A percentile compares a stretch with the other conserved stretches of the same genome.
Conservation (phyloP, 345 rosid genomes). For the Rhizophora apiculata region DNA sequence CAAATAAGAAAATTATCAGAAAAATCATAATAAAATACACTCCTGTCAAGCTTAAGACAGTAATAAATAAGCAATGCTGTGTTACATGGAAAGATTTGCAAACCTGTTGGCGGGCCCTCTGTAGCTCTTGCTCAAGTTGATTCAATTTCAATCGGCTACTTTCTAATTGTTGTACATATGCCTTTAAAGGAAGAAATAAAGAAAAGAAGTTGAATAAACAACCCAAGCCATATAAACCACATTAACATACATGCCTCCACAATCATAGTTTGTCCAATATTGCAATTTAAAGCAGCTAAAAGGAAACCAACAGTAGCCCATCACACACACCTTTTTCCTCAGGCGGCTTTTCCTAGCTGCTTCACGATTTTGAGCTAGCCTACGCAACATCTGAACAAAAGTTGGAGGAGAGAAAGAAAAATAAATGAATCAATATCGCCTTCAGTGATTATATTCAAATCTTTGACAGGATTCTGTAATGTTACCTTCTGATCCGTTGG, state of each 20-base stretch:
- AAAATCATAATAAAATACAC: background rate
- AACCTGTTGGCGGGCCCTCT: constrained; percentile 96
- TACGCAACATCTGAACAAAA: constrained; percentile 64
- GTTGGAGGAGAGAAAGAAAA: background rate
- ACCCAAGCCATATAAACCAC: background rate
- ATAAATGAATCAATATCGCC: background rate
- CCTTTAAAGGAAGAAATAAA: constrained; percentile 36
- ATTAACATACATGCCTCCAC: background rate
- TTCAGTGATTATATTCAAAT: constrained; percentile 1
- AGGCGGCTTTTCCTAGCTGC: constrained; percentile 97
- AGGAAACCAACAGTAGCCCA: background rate
- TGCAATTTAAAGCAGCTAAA: background rate
- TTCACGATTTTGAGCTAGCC: constrained; percentile 99
- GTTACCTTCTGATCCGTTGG: constrained; percentile 76
- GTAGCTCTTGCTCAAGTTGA: constrained; percentile 90
- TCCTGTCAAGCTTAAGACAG: constrained; percentile 6
- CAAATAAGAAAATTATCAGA: constrained; percentile 1
- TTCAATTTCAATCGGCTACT: constrained; percentile 86
- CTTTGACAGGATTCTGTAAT: background rate
- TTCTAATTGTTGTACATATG: constrained; percentile 93
- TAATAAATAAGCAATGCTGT: background rate
- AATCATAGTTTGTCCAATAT: background rate
- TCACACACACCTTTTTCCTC: constrained; percentile 72
- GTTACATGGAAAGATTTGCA: constrained; percentile 7
- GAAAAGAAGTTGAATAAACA: background rate